These are phyloP conservation scores for Rhizophagus sp. DNA, from an alignment of 192 early-diverging fungal species.

Conservation along the genomic window DNA sequence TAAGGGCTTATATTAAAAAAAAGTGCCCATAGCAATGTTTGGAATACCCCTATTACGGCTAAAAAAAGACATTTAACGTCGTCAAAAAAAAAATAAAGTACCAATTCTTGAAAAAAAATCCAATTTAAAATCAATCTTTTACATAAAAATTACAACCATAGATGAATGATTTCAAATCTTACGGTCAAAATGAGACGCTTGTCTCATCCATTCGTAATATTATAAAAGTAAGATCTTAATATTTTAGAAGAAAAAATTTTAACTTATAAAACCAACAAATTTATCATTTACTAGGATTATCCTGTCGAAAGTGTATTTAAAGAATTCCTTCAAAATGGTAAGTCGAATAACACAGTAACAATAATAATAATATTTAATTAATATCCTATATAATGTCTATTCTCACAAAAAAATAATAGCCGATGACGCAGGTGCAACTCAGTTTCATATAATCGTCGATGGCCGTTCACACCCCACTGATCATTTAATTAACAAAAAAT, in stretches of 20 bases:
- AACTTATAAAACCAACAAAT: not conserved
- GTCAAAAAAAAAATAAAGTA: too few species aligned
- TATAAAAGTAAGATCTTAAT: not conserved
- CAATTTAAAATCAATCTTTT: too few species aligned
- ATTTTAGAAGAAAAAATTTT: not conserved
- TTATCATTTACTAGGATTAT: slow-evolving; percentile 20
- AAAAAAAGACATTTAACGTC: too few species aligned
- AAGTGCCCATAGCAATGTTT: too few species aligned
- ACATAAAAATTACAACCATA: too few species aligned
- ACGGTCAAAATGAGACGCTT: slow-evolving; percentile 16
- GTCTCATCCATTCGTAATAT: slow-evolving; percentile 20
- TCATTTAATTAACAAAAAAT: not conserved
- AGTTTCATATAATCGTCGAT: slow-evolving; percentile 27
- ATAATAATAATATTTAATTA: not conserved
- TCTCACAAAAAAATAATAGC: not conserved
- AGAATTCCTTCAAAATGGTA: slow-evolving; percentile 34
- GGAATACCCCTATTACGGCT: too few species aligned
- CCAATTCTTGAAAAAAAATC: too few species aligned
- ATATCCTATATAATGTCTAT: not conserved
- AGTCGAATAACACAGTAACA: too few species aligned
- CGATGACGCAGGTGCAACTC: slow-evolving; percentile 27
- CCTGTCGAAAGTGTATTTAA: slow-evolving; percentile 11
- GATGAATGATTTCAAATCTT: too few species aligned
- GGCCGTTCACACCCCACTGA: not conserved
- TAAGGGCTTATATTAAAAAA: too few species aligned